These are phyloP conservation scores for Capronia coronata DNA, from an alignment of 2,329 filamentous ascomycete genomes.

Conservation along the genomic window DNA sequence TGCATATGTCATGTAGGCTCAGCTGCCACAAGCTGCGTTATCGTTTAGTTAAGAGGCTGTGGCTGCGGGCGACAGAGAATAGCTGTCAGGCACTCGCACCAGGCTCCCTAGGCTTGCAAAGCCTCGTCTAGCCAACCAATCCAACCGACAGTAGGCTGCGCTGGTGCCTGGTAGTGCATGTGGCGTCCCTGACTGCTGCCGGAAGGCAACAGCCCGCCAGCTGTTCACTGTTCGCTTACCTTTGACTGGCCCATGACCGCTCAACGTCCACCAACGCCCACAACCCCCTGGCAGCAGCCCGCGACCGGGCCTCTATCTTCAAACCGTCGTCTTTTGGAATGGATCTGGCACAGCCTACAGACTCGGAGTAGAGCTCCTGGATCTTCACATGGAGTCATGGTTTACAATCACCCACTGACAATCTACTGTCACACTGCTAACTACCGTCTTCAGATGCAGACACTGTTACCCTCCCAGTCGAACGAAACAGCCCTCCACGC, in stretches of 20 bases:
- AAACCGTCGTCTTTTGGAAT: background rate
- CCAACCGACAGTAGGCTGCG: background rate
- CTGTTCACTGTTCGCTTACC: background rate
- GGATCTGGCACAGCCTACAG: too few species aligned
- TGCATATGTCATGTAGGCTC: background rate
- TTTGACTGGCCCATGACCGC: background rate
- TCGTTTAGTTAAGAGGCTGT: background rate
- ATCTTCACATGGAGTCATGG: background rate
- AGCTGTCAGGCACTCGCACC: background rate
- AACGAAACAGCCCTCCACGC: background rate
- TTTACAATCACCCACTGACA: background rate
- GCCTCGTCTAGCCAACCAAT: background rate
- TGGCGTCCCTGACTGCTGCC: background rate
- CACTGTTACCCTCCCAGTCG: background rate
- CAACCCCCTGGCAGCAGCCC: background rate
- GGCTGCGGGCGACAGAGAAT: background rate
- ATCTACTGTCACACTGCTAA: slow-evolving; percentile 11
- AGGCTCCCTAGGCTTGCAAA: background rate
- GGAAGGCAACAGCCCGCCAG: background rate
- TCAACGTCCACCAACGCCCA: background rate
- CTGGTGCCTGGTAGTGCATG: background rate
- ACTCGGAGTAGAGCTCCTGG: background rate
- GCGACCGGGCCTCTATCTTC: background rate
- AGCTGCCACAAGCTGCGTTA: too few species aligned
- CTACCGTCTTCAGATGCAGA: slow-evolving; percentile 1